Conservation (phyloP, 2,329 filamentous ascomycete genomes). For the Fusarium albidum region DNA sequence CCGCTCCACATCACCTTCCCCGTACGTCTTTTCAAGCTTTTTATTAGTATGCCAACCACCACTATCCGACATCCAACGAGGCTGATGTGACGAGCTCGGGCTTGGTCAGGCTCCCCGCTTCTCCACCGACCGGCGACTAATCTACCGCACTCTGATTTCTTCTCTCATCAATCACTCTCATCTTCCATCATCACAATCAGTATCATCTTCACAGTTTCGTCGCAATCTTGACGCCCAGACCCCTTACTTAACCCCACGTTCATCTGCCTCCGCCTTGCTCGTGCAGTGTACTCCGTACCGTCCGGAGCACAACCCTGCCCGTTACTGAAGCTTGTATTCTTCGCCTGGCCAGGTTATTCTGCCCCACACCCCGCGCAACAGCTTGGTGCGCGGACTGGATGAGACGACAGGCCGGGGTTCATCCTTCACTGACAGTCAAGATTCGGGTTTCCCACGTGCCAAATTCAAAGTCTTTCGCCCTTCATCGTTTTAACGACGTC, state of each 20-base stretch:
- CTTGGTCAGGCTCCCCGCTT: not conserved
- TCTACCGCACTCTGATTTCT: not conserved
- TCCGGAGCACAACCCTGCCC: slow-evolving; percentile 17
- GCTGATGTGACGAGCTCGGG: too few relatives aligned
- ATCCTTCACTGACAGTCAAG: slow-evolving; percentile 9
- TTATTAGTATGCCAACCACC: too few relatives aligned
- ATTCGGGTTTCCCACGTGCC: slow-evolving; percentile 3
- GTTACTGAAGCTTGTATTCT: slow-evolving; percentile 8
- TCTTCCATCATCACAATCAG: not conserved
- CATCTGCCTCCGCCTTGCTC: not conserved
- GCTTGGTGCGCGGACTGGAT: slow-evolving; percentile 16
- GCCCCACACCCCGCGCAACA: slow-evolving; percentile 30
- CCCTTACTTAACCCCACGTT: slow-evolving; percentile 4
- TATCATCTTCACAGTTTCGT: not conserved
- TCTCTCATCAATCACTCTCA: not conserved
- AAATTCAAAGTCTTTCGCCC: slow-evolving; percentile 4
- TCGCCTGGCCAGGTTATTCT: slow-evolving; percentile 17
- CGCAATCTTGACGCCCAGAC: not conserved
- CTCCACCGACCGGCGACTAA: not conserved
- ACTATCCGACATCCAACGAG: too few relatives aligned
- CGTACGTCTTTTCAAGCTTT: too few relatives aligned
- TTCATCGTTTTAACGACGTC: not conserved
- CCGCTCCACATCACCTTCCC: too few relatives aligned
- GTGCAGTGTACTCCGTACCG: too few relatives aligned
- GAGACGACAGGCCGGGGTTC: slow-evolving; percentile 18